A percentile compares a stretch with the other conserved stretches of the same genome.
phyloP scores from a whole-genome alignment of 2,329 filamentous ascomycete genomes.

The Hypoxylon sp. region DNA sequence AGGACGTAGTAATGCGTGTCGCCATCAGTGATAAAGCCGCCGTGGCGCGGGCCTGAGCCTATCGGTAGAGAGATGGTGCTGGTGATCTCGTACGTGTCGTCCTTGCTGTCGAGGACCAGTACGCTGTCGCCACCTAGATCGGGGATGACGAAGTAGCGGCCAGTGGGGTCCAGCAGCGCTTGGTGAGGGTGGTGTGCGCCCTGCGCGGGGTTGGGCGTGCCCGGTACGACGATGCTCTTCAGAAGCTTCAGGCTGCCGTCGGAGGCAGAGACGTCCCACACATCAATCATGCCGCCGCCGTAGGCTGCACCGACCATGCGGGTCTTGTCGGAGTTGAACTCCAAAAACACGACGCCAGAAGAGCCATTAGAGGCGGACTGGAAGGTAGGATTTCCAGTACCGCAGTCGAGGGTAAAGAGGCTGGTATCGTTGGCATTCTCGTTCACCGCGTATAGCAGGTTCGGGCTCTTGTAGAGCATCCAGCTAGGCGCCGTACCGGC shows the following conservation, averaged over 20 bases:
- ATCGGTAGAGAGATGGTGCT: conserved; percentile 52
- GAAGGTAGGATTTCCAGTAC: conserved; percentile 47
- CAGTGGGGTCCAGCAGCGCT: conserved; percentile 60
- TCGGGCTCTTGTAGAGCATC: conserved; percentile 57
- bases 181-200: conserved; percentile 59
- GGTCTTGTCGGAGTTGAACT: conserved; percentile 58
- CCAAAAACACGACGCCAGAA: conserved; percentile 60
- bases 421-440: conserved; percentile 58
- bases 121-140: conserved; percentile 64
- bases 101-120: conserved; percentile 58
- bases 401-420: conserved; percentile 55
- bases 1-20: conserved; percentile 60
- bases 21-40: conserved; percentile 57
- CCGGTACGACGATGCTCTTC: conserved; percentile 52
- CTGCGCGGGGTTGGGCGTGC: conserved; percentile 49
- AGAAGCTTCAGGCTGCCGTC: conserved; percentile 53
- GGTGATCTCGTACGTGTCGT: conserved; percentile 55
- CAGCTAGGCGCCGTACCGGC: conserved; percentile 57
- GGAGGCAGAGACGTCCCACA: conserved; percentile 57
- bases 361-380: conserved; percentile 53
- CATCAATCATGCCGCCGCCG: conserved; percentile 56
- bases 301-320: conserved; percentile 61
- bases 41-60: conserved; percentile 64
- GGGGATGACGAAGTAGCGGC: conserved; percentile 61
- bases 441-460: conserved; percentile 60